Base-by-base conservation (phyloP, 2,329 filamentous ascomycete species). In the Colletotrichum sp. region DNA sequence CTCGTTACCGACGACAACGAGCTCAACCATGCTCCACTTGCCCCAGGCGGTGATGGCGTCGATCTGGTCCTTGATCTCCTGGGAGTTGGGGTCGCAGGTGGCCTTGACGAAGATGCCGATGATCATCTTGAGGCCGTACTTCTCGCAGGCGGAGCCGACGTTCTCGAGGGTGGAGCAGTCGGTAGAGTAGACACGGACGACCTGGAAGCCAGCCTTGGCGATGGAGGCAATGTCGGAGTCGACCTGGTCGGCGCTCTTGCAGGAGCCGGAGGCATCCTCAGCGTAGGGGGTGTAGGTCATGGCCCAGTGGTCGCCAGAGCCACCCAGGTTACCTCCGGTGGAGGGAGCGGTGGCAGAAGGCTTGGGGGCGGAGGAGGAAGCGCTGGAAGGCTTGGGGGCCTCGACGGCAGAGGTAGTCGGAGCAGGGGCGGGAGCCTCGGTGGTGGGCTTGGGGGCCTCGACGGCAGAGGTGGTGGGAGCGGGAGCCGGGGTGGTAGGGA, bases 1-100 rank as follows among this genome's bases (percentile, higher is more conserved):
- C 90, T 99, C 96, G 90, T 99, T 99, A 86, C 95, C 96, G 79
- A 98, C 91, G 36, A 97, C 94, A 78, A 98, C 88, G 81, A 98
- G 92, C 83, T 94, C 91, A 79, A 98, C 93, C 66, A 94, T 84
- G 77, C 92, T 90, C 93, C 93, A 98, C 85, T 94, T 86, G 71
- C 72, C 57, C 92, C 95, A 98, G 76, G 84, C 81, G 85, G 91
- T 88, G 84, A 98, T 94, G 77, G 92, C 91, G 36, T 89, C 86
- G 76, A 98, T 90, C 90, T 99, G 96, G 80, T 91, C 87, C 82
- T 92, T 87, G 79, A 95, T 93, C 72, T 90, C 92, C 73, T 90
- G 87, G 82, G 87, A 87, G 79, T 83, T 83, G 82, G 93, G 90
- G 80, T 86, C 87, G 86, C 91, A 92, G 74, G 91, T 88, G 78